Evolutionary conservation across 805 yeast species (phyloP).

Genomic region (Cyberlindnera xylosilytica): DNA sequence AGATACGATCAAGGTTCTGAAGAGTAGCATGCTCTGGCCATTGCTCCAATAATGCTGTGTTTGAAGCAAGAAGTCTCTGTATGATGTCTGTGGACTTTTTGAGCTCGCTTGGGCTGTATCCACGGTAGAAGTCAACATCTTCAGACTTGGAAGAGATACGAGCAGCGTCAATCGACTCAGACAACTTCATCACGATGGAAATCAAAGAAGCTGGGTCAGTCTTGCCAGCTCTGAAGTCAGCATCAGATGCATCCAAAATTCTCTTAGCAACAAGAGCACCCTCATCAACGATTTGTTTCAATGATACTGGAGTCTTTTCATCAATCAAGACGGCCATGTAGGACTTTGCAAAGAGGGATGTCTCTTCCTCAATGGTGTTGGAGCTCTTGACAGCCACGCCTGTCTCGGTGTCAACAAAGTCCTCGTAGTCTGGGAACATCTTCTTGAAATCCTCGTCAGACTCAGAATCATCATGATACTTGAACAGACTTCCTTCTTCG

Average conservation of each 20-base stretch:
- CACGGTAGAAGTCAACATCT: conserved; percentile 63
- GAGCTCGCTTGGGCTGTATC: conserved; percentile 57
- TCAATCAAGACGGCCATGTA: conserved; percentile 44
- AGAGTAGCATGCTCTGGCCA: conserved; percentile 98
- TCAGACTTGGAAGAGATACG: conserved; percentile 25
- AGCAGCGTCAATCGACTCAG: conserved; percentile 31
- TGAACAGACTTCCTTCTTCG: conserved; percentile 61
- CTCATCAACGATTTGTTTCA: conserved; percentile 34
- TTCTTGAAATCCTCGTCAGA: conserved; percentile 74
- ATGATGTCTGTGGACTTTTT: conserved; percentile 52
- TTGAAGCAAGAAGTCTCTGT: conserved; percentile 41
- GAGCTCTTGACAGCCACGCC: conserved; percentile 21
- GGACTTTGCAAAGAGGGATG: conserved; percentile 44
- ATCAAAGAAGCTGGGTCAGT: conserved; percentile 32
- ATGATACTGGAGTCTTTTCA: conserved; percentile 4
- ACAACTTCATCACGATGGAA: conserved; percentile 34
- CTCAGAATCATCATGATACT: conserved; percentile 61
- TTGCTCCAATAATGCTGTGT: conserved; percentile 46
- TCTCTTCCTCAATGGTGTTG: conserved; percentile 41
- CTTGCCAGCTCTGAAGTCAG: conserved; percentile 21
- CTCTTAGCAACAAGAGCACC: conserved; percentile 38
- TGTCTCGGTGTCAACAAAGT: conserved; percentile 42
- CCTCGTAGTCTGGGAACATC: conserved; percentile 89
- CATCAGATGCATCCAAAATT: conserved; percentile 25
- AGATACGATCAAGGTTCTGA: conserved; percentile 58